These are phyloP conservation scores for Floccularia luteovirens DNA, from an alignment of 768 basidiomycete species.

Conservation along the genomic window DNA sequence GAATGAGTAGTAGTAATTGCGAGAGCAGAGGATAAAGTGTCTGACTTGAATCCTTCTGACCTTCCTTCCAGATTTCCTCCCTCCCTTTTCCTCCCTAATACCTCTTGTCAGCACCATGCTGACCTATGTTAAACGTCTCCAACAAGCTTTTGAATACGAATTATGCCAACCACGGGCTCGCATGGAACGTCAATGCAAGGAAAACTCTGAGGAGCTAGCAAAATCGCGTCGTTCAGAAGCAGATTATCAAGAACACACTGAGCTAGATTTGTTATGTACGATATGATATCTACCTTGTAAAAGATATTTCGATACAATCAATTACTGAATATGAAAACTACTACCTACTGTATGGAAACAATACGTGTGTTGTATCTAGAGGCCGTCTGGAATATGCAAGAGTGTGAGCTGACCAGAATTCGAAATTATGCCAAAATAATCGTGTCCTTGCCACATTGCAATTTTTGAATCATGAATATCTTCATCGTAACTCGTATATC, in stretches of 20 bases:
- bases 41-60: conserved; percentile 17
- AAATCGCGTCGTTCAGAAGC: conserved; percentile 8
- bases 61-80: conserved; percentile 20
- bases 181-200: conserved; percentile 15
- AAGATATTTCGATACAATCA: too few relatives aligned
- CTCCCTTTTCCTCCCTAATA: conserved; percentile 10
- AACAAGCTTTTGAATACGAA: conserved; percentile 26
- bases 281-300: too few relatives aligned
- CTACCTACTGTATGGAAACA: too few relatives aligned
- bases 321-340: too few relatives aligned
- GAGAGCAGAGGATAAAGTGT: conserved; percentile 5
- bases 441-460: too few relatives aligned
- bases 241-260: conserved; percentile 22
- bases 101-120: not conserved
- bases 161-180: conserved; percentile 15
- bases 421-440: too few relatives aligned
- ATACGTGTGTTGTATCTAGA: too few relatives aligned
- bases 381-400: too few relatives aligned
- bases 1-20: conserved; percentile 7
- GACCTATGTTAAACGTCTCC: conserved; percentile 21
- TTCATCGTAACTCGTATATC: too few relatives aligned
- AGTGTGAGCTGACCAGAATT: too few relatives aligned
- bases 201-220: conserved; percentile 14
- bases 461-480: too few relatives aligned
- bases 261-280: too few relatives aligned